Evolutionary conservation across 2,329 filamentous ascomycete genomes (phyloP), one percentile per base, ranked within the genome.

Genomic region (Ophiostoma ips): DNA sequence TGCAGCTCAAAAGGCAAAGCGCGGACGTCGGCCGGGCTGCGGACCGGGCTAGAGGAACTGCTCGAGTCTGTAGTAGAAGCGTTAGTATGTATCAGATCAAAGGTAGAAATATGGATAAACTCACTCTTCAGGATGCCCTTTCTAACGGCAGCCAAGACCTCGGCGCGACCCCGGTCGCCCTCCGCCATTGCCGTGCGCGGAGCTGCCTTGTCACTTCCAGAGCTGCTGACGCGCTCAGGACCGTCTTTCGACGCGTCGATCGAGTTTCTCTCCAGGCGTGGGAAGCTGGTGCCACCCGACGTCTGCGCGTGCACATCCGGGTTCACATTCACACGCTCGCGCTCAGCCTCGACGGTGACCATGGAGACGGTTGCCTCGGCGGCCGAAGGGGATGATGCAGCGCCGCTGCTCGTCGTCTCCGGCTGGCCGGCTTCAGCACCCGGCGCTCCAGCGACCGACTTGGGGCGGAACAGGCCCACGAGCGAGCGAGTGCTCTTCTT

Each of bases 61-160:
- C 79, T 80, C 40, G 80, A 79, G 56, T 77, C 77, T 59, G n/a
- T n/a, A n/a, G n/a, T 51, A 28, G 2, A 38, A 61, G 41, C 13
- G 21, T 43, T 16, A 43, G 40, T 30, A 35, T n/a, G n/a, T n/a
- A 31, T 5, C 33, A 12, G 12, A 16, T 18, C 21, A 31, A 7
- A 3, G 46, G 4, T n/a, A 2, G 8, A 37, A 16, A 10, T 21
- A 41, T 12, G 18, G 13, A 24, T 9, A 33, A 5, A 66, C 77
- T 64, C 75, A 85, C 88, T 85, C 69, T 98, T 98, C 50, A 98
- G 67, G 46, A 98, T 98, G 46, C 92, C 92, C 68, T 95, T 95
- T 61, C 87, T 87, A 45, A 96, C 87, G 7, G 88, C 87, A 18
- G 89, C 87, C 40, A 96, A 75, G 15, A 95, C 84, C 62, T 96